phyloP scores from a whole-genome alignment of 495 filamentous ascomycete genomes.

The Xylaria nigripes region DNA sequence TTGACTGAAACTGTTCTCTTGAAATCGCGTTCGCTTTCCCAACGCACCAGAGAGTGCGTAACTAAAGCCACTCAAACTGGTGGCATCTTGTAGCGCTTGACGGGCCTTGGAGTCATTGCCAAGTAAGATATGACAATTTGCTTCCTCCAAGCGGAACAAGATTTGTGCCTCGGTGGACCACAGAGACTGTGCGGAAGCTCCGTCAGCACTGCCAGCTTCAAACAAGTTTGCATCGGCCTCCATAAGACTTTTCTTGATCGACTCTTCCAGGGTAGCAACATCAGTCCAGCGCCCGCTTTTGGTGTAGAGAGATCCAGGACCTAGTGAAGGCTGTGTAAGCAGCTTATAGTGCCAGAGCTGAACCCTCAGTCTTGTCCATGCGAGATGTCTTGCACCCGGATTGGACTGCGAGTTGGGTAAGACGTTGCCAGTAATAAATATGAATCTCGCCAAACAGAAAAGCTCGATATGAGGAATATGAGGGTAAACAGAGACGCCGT shows the following conservation, averaged over 20 bases:
- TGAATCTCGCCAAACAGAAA: conserved; percentile 62
- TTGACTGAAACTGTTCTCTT: conserved; percentile 82
- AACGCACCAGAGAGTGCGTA: conserved; percentile 80
- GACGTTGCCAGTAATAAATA: conserved; percentile 45
- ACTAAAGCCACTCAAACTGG: conserved; percentile 55
- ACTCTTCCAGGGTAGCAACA: conserved; percentile 39
- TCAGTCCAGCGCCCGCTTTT: conserved; percentile 42
- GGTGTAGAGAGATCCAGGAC: conserved; percentile 40
- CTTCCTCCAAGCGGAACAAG: conserved; percentile 69
- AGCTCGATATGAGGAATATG: conserved; percentile 76
- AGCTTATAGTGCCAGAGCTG: conserved; percentile 85
- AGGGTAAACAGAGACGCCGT: conserved; percentile 80
- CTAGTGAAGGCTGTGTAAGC: conserved; percentile 61
- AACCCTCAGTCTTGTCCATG: conserved; percentile 56
- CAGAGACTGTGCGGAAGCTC: conserved; percentile 11
- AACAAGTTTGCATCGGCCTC: conserved; percentile 16
- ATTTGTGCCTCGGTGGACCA: conserved; percentile 41
- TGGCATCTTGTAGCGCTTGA: conserved; percentile 59
- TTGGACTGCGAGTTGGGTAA: conserved; percentile 12
- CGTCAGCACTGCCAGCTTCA: conserved; percentile 37
- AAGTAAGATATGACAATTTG: conserved; percentile 76
- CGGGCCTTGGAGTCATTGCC: conserved; percentile 70
- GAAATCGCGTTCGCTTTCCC: conserved; percentile 88
- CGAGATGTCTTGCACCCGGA: conserved; percentile 12
- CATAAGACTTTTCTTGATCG: conserved; percentile 32